Percentiles rank a stretch among this genome's conserved stretches.
These are phyloP conservation scores for Talaromyces piceae DNA, from an alignment of 2,329 filamentous ascomycete genomes.

Conservation along the genomic window DNA sequence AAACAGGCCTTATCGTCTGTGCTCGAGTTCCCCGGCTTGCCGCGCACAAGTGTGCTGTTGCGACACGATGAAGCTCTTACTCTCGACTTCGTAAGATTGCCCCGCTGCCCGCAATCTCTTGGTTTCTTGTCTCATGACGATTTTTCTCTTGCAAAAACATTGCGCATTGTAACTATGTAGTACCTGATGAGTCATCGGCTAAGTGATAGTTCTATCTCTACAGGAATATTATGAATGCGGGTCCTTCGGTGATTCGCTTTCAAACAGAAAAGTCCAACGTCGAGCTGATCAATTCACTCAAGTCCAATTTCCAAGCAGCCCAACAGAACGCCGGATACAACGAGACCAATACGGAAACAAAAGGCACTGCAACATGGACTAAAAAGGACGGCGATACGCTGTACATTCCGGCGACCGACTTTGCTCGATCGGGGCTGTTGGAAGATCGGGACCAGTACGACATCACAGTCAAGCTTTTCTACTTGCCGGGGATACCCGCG, in stretches of 20 bases:
- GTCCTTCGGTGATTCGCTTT: slow-evolving; percentile 76
- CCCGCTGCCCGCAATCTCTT: not conserved
- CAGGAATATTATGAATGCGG: slow-evolving; percentile 77
- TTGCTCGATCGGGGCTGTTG: slow-evolving; percentile 60
- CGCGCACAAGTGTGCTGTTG: not conserved
- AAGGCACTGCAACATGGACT: slow-evolving; percentile 54
- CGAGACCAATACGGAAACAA: slow-evolving; percentile 22
- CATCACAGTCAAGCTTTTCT: slow-evolving; percentile 93
- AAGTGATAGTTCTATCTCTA: slow-evolving; percentile 5
- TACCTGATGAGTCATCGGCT: not conserved
- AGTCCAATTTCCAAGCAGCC: slow-evolving; percentile 70
- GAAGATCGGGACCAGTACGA: slow-evolving; percentile 85
- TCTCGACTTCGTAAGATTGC: slow-evolving; percentile 67
- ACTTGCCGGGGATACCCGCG: slow-evolving; percentile 64
- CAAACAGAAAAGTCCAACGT: slow-evolving; percentile 80
- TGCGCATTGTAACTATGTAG: not conserved
- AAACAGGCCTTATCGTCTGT: not conserved
- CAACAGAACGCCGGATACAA: slow-evolving; percentile 49
- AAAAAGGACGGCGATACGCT: slow-evolving; percentile 52
- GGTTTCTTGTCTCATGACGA: not conserved
- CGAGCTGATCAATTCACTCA: slow-evolving; percentile 82
- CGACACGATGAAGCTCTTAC: slow-evolving; percentile 61
- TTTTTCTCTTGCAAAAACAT: not conserved
- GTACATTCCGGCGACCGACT: slow-evolving; percentile 73
- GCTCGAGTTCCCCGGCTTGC: not conserved